A percentile compares a stretch with the other conserved stretches of the same genome.
phyloP scores from a whole-genome alignment of 31 red algal species.

The Asparagopsis taxiformis region DNA sequence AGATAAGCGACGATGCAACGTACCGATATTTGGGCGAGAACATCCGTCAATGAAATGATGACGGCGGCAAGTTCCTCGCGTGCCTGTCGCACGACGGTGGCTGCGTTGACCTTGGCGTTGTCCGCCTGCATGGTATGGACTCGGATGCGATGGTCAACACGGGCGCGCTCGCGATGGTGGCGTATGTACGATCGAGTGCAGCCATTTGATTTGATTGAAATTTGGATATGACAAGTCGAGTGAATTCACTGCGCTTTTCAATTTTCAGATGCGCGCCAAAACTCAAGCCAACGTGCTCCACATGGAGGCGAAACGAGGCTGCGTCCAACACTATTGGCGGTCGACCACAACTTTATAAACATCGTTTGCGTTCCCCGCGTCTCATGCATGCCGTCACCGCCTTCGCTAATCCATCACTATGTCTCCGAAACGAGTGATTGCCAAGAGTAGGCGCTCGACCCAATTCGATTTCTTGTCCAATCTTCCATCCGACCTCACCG shows the following conservation, averaged over 20 bases:
- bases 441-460: neutral
- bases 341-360: neutral
- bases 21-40: constrained; percentile 6
- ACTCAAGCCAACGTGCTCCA: too few relatives aligned
- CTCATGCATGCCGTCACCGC: neutral
- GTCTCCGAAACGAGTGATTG: constrained; percentile 11
- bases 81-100: constrained; percentile 11
- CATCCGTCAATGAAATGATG: constrained; percentile 10
- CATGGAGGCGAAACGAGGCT: too few relatives aligned
- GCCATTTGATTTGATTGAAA: too few relatives aligned
- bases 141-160: too few relatives aligned
- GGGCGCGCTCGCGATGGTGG: too few relatives aligned
- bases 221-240: too few relatives aligned
- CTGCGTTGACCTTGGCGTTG: too few relatives aligned
- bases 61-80: constrained; percentile 16
- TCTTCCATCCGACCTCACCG: constrained; percentile 48
- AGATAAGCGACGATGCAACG: neutral
- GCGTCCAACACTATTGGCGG: too few relatives aligned
- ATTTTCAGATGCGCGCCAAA: too few relatives aligned
- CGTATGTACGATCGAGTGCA: too few relatives aligned
- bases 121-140: too few relatives aligned
- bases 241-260: too few relatives aligned
- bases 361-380: neutral
- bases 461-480: constrained; percentile 6
- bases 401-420: neutral